phyloP scores from a whole-genome alignment of 176 grass and related monocot genomes.

The Cymbopogon citratus region DNA sequence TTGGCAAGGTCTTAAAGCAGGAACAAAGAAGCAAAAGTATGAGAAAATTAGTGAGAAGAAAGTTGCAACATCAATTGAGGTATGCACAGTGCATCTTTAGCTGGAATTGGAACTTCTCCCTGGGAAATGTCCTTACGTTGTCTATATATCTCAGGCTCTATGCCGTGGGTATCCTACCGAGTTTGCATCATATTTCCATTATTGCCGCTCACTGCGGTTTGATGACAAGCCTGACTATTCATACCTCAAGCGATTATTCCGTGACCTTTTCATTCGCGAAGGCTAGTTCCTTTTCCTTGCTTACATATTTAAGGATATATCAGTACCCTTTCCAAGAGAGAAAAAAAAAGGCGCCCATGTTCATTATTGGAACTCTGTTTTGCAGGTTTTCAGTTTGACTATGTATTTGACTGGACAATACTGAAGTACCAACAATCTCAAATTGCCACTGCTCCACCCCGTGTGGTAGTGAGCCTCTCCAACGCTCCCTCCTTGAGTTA shows the following conservation, averaged over 20 bases:
- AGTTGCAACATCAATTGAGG: conserved; percentile 96
- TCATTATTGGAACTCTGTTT: conserved; percentile 24
- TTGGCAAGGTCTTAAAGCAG: conserved; percentile 99
- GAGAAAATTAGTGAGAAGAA: conserved; percentile 98
- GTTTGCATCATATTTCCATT: conserved; percentile 98
- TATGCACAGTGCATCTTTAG: conserved; percentile 10
- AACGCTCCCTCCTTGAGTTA: background rate
- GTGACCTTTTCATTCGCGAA: conserved; percentile 97
- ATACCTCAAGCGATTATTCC: conserved; percentile 89
- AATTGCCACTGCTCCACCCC: conserved; percentile 74
- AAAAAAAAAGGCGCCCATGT: background rate
- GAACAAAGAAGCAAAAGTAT: conserved; percentile 92
- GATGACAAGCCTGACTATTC: conserved; percentile 98
- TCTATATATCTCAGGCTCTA: conserved; percentile 52
- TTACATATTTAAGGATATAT: background rate
- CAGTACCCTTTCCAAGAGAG: background rate
- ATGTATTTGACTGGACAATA: conserved; percentile 99
- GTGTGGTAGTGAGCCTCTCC: conserved; percentile 43
- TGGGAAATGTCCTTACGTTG: conserved; percentile 7
- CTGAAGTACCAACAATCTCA: conserved; percentile 97
- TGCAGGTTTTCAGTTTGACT: conserved; percentile 99
- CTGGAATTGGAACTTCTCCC: background rate
- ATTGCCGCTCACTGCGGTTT: conserved; percentile 80
- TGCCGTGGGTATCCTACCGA: conserved; percentile 86
- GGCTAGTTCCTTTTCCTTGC: conserved; percentile 39